Percentiles rank a stretch among this genome's conserved stretches.
Evolutionary conservation across 371 early-diverging fungal species (phyloP).

Genomic region (Mortierella sp.): DNA sequence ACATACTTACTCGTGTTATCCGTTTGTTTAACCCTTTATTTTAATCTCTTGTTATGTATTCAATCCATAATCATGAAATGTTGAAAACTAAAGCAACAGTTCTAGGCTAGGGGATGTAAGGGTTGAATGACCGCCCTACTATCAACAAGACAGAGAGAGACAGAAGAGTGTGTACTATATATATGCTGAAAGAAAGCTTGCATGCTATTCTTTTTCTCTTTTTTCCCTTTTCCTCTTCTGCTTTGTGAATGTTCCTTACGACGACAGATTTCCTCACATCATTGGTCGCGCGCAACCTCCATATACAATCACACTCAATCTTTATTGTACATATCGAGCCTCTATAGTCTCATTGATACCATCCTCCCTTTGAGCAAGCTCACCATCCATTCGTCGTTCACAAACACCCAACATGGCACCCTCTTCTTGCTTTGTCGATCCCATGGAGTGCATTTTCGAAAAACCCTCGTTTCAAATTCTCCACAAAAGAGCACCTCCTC

Average conservation of each 20-base stretch:
- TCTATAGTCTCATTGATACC: not conserved
- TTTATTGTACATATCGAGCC: not conserved
- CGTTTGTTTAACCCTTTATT: not conserved
- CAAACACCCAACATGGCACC: conserved; percentile 24
- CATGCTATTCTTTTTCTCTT: not conserved
- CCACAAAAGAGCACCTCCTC: conserved; percentile 48
- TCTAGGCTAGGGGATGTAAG: conserved; percentile 10
- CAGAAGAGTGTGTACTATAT: not conserved
- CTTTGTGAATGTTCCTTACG: conserved; percentile 1
- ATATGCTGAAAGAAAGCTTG: not conserved
- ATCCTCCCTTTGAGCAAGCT: not conserved
- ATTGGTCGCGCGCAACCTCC: conserved; percentile 1
- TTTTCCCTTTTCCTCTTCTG: conserved; percentile 9
- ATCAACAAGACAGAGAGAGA: not conserved
- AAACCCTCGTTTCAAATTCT: not conserved
- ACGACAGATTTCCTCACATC: conserved; percentile 8
- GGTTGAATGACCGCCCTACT: not conserved
- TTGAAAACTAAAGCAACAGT: not conserved
- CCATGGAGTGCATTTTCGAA: conserved; percentile 43
- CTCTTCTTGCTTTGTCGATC: conserved; percentile 24
- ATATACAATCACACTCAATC: not conserved
- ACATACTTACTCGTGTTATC: not conserved
- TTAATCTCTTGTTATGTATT: not conserved
- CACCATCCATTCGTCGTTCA: not conserved
- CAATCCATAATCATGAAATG: not conserved